phyloP scores from a whole-genome alignment of 2,329 filamentous ascomycete genomes.

The Myriosclerotinia duriaeana region DNA sequence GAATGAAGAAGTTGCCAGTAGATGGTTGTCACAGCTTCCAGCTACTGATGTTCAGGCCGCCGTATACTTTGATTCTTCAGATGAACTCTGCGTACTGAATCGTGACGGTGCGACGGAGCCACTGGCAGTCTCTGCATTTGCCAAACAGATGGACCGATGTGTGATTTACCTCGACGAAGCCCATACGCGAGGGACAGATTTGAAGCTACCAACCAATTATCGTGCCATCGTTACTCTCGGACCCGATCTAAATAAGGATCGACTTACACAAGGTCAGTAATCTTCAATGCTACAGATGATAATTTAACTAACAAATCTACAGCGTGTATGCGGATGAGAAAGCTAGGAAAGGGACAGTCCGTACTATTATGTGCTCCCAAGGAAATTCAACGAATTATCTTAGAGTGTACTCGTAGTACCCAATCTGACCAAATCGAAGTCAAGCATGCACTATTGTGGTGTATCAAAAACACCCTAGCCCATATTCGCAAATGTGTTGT shows the following conservation, averaged over 20 bases:
- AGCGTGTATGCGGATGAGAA: constrained; percentile 72
- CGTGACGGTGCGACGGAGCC: constrained; percentile 47
- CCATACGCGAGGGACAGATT: constrained; percentile 68
- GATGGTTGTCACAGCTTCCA: constrained; percentile 50
- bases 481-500: constrained; percentile 52
- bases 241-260: constrained; percentile 63
- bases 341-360: constrained; percentile 65
- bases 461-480: constrained; percentile 55
- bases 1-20: constrained; percentile 54
- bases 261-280: constrained; percentile 30
- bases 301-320: constrained; percentile 23
- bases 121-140: constrained; percentile 59
- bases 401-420: constrained; percentile 30
- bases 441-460: constrained; percentile 58
- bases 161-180: constrained; percentile 69
- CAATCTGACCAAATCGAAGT: constrained; percentile 45
- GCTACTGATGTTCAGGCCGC: constrained; percentile 44
- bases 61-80: constrained; percentile 58
- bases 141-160: constrained; percentile 56
- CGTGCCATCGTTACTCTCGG: constrained; percentile 68
- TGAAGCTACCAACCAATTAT: constrained; percentile 58
- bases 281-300: not conserved
- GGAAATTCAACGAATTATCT: constrained; percentile 59
- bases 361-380: constrained; percentile 59
- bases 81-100: constrained; percentile 56